Evolutionary conservation across 169 alveolate species (phyloP), one percentile per base, ranked within the genome.

Genomic region (Cryptosporidium ryanae): DNA sequence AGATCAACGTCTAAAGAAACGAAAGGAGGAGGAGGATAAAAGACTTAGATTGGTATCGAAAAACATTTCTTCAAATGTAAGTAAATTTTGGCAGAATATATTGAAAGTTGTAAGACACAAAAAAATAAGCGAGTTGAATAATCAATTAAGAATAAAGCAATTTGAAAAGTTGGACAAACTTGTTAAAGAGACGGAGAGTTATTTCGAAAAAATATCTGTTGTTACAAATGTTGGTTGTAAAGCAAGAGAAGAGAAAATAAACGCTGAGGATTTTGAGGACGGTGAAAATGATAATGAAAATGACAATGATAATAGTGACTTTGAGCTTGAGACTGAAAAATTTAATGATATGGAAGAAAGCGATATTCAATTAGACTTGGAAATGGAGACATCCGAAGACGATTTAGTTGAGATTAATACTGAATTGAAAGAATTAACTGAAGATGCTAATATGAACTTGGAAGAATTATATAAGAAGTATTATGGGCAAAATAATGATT

Each of bases 111-210:
- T 76, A 13, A 34, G 87, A 13, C 87, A 61, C 46, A 59, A 31
- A 43, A 89, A 81, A 70, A 64, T 49, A 32, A 59, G 70, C 8
- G 61, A 68, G 25, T 43, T 55, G 64, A 68, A 64, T 82, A 76
- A 23, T 12, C 50, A 32, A 29, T 32, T 52, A 64, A 71, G 61
- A 50, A 65, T 49, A 27, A 84, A 64, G 38, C 82, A 65, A 32
- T 90, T 34, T 66, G 76, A 44, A 55, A 76, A 84, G 64, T 57
- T 82, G 59, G 90, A 84, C 50, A 64, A 81, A 31, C 65, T 82
- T 0, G 89, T 81, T 27, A 54, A 17, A 34, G 81, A 66, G 29
- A 32, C 65, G 32, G 82, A 65, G 15, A 82, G 70, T 4, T 48
- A 23, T 43, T 82, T 46, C 17, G 54, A 23, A 5, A 76, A 82